Conservation (phyloP, 225 moss, liverwort and hornwort genomes). For the Rhytidiadelphus loreus region DNA sequence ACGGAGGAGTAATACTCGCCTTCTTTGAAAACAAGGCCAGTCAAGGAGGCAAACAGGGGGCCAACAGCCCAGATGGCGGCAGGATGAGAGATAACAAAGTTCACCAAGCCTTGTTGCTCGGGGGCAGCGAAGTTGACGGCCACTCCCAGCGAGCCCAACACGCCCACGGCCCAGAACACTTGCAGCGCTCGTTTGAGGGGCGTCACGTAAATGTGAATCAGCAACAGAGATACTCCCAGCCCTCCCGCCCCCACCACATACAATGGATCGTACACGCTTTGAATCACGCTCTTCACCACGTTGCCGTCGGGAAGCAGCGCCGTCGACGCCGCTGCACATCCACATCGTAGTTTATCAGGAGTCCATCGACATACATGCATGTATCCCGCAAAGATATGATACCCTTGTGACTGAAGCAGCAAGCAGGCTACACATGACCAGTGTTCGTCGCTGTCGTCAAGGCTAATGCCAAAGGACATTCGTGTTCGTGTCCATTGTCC, state of each 20-base stretch:
- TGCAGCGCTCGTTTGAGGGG: constrained; percentile 88
- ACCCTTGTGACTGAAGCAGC: neutral
- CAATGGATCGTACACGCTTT: constrained; percentile 59
- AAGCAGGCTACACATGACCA: neutral
- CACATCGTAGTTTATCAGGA: neutral
- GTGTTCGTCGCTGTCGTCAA: neutral
- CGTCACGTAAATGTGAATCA: constrained; percentile 96
- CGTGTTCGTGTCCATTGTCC: neutral
- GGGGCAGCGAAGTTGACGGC: constrained; percentile 79
- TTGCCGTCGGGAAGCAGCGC: constrained; percentile 66
- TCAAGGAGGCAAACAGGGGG: constrained; percentile 86
- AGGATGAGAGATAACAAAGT: constrained; percentile 61
- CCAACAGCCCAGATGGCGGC: constrained; percentile 88
- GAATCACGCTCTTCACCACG: constrained; percentile 40
- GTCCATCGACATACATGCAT: neutral
- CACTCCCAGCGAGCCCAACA: constrained; percentile 65
- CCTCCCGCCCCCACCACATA: constrained; percentile 70
- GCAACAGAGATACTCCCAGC: constrained; percentile 59
- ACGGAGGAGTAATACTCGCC: constrained; percentile 14
- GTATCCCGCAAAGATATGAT: neutral
- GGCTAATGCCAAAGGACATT: neutral
- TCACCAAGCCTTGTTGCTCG: constrained; percentile 65
- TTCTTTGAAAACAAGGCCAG: constrained; percentile 96
- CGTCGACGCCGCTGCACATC: constrained; percentile 49
- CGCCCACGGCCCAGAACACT: constrained; percentile 70